Evolutionary conservation across 805 yeast species (phyloP).

Genomic region (Hanseniaspora osmophila): DNA sequence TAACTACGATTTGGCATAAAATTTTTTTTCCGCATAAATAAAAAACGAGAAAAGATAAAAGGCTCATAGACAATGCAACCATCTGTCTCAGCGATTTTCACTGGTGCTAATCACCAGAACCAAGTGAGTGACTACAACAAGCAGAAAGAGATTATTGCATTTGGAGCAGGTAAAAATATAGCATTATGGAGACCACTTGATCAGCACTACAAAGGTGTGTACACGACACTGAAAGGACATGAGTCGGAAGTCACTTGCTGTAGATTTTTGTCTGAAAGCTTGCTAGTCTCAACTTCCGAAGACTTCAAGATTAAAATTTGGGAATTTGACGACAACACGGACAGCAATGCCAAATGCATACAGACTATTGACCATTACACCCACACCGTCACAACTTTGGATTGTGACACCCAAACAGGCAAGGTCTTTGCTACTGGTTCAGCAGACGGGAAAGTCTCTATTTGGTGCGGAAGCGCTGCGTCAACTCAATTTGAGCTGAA

Average conservation of each 20-base stretch:
- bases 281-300: conserved; percentile 49
- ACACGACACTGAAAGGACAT: conserved; percentile 46
- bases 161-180: conserved; percentile 52
- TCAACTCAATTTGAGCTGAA: conserved; percentile 11
- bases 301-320: conserved; percentile 53
- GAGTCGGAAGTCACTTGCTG: conserved; percentile 53
- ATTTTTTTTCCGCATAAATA: too few relatives aligned
- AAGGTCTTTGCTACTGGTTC: conserved; percentile 43
- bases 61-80: background rate
- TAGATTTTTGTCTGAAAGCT: conserved; percentile 33
- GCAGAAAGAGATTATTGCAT: conserved; percentile 36
- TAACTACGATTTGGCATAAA: too few relatives aligned
- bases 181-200: conserved; percentile 58
- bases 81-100: conserved; percentile 43
- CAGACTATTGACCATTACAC: conserved; percentile 28
- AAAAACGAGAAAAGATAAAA: too few relatives aligned
- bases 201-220: conserved; percentile 30
- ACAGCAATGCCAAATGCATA: conserved; percentile 10
- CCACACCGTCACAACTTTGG: conserved; percentile 41
- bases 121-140: conserved; percentile 40
- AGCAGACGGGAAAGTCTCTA: conserved; percentile 41
- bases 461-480: conserved; percentile 32
- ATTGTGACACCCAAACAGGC: conserved; percentile 22
- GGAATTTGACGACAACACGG: conserved; percentile 22
- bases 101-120: conserved; percentile 60